A percentile compares a stretch with the other conserved stretches of the same genome.
Evolutionary conservation across 202 grass and related monocot species (phyloP).

Genomic region (Schoenoplectus triqueter): DNA sequence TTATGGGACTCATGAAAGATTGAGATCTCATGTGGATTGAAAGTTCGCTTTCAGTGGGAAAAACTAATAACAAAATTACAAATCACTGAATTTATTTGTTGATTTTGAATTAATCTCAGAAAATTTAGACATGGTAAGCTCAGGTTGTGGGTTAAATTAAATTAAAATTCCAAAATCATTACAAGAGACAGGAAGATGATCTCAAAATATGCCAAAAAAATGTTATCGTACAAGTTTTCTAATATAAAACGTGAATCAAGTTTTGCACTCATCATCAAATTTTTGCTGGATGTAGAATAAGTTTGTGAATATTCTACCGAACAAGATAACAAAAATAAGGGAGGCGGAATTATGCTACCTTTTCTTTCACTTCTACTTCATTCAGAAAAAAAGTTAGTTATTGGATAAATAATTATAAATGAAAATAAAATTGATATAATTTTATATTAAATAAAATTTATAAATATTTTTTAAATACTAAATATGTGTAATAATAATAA

Average conservation of each 20-base stretch:
- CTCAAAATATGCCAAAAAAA: not conserved
- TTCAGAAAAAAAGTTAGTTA: no score
- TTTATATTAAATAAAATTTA: no score
- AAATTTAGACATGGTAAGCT: not conserved
- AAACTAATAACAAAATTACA: not conserved
- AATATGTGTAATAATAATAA: no score
- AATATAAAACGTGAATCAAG: not conserved
- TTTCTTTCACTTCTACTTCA: no score
- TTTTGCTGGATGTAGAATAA: no score
- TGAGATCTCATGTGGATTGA: constrained; percentile 16
- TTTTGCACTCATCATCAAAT: not conserved
- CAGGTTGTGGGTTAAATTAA: not conserved
- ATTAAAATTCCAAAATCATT: not conserved
- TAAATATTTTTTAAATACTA: no score
- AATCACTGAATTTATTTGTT: not conserved
- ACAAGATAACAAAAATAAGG: no score
- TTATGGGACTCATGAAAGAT: not conserved
- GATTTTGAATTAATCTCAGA: not conserved
- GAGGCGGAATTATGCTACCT: no score
- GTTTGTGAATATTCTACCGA: no score
- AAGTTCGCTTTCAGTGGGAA: not conserved
- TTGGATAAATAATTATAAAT: no score
- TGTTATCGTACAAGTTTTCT: not conserved
- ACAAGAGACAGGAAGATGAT: not conserved
- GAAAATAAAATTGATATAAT: no score